Evolutionary conservation across 2,329 filamentous ascomycete genomes (phyloP).

Genomic region (Diaporthe vexans): DNA sequence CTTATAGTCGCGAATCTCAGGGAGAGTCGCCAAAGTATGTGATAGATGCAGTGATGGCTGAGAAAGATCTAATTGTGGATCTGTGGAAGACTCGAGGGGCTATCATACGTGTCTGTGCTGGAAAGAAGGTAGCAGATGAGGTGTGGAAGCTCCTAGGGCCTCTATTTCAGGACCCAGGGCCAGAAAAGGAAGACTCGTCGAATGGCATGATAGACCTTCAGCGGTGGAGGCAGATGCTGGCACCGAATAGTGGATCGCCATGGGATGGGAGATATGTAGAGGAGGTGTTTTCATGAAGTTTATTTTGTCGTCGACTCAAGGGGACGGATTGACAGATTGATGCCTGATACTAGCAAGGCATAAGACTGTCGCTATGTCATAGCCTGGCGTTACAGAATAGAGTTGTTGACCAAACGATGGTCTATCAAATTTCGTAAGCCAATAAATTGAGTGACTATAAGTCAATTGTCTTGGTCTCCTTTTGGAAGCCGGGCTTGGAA

Average conservation of each 20-base stretch:
- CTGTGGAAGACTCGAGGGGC: constrained; percentile 2
- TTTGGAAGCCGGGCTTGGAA: constrained; percentile 1
- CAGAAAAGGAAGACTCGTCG: neutral
- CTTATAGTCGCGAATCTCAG: constrained; percentile 1
- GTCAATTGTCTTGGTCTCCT: neutral
- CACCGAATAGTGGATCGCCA: neutral
- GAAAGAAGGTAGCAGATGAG: constrained; percentile 13
- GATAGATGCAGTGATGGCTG: neutral
- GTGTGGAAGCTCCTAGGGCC: constrained; percentile 8
- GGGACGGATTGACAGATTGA: neutral
- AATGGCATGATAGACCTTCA: neutral
- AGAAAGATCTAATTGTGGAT: neutral
- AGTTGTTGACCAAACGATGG: neutral
- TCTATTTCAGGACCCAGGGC: neutral
- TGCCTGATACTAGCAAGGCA: neutral
- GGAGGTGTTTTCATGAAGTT: constrained; percentile 9
- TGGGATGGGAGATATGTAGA: constrained; percentile 23
- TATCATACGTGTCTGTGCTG: constrained; percentile 1
- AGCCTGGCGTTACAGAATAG: neutral
- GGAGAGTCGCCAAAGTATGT: neutral
- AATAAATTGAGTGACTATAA: neutral
- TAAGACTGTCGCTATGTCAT: neutral
- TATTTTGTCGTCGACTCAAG: neutral
- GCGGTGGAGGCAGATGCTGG: constrained; percentile 4
- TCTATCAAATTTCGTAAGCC: neutral